Evolutionary conservation across 1,284 basidiomycete species (phyloP), one percentile per base, ranked within the genome.

Genomic region (Puccinia horiana): DNA sequence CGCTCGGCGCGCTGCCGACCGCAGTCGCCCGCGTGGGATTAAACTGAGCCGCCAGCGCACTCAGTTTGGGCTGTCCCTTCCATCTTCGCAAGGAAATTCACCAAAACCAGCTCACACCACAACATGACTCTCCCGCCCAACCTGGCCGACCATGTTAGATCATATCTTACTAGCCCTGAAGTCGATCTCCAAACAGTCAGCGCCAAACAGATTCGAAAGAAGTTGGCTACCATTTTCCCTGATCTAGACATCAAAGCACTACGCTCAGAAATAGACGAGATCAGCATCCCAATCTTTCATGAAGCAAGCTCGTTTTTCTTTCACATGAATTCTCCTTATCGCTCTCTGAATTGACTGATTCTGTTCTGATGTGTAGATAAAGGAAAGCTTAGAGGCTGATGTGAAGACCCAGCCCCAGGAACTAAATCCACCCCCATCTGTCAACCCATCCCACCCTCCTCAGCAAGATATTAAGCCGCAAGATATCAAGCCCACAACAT

Each of bases 161-260:
- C 88, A 83, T 92, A 93, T 86, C 90, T 93, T 79, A 88, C 90
- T 63, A 90, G 91, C 23, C 92, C 92, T 9, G 90, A 90, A 73
- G 91, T 90, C 73, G 91, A 93, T 88, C 89, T 93, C 84, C 83
- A 88, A 65, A 92, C 91, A 63, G 92, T 93, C 87, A 92, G 91
- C 85, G 92, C 92, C 76, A 93, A 92, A 88, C 90, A 91, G 88
- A 92, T 93, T 84, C 90, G 92, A 83, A 90, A 90, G 83, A 89
- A 90, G 85, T 88, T 93, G 61, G 86, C 79, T 47, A 74, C 52
- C 16, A 49, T 74, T 18, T 81, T 74, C 44, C 69, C 79, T 61
- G 52, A 63, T 32, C 54, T 81, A 16, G 70, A 81, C 35, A 54
- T 73, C 52, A 81, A 81, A 37, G 26, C 37, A 23, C 58, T 74